Conservation (phyloP, 805 yeast species). For the Candida boidinii region DNA sequence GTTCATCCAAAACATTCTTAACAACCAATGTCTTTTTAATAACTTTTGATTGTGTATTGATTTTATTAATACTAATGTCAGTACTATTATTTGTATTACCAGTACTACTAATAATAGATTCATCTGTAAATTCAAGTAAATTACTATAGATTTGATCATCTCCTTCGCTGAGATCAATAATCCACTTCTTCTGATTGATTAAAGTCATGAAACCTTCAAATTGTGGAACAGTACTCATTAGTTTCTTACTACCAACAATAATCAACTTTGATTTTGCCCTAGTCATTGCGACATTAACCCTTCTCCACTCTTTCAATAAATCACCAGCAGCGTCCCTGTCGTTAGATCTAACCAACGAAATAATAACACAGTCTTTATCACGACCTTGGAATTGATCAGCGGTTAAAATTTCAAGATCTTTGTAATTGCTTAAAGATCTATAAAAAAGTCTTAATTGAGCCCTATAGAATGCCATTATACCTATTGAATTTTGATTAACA, state of each 20-base stretch:
- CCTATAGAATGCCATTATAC: conserved; percentile 84
- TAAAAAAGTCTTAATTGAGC: conserved; percentile 59
- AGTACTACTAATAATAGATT: too few relatives aligned
- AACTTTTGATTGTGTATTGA: too few relatives aligned
- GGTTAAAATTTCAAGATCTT: conserved; percentile 68
- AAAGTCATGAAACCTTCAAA: conserved; percentile 54
- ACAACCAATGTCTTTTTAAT: conserved; percentile 10
- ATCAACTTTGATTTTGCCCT: conserved; percentile 80
- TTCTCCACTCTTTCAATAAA: conserved; percentile 77
- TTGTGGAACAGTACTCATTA: conserved; percentile 44
- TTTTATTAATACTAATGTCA: too few relatives aligned
- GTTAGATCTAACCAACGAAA: conserved; percentile 84
- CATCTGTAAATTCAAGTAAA: conserved; percentile 6
- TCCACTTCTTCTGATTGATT: conserved; percentile 53
- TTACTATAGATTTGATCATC: conserved; percentile 30
- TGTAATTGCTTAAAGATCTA: conserved; percentile 20
- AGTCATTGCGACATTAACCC: conserved; percentile 92
- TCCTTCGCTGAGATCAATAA: conserved; percentile 41
- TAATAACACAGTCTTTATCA: conserved; percentile 85
- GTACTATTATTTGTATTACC: too few relatives aligned
- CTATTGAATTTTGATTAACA: conserved; percentile 50
- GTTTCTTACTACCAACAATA: conserved; percentile 68
- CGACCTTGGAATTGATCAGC: conserved; percentile 97
- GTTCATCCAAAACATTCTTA: conserved; percentile 12
- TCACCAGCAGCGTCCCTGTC: conserved; percentile 60